phyloP scores from a whole-genome alignment of 192 early-diverging fungal species.

The Coemansia sp. region DNA sequence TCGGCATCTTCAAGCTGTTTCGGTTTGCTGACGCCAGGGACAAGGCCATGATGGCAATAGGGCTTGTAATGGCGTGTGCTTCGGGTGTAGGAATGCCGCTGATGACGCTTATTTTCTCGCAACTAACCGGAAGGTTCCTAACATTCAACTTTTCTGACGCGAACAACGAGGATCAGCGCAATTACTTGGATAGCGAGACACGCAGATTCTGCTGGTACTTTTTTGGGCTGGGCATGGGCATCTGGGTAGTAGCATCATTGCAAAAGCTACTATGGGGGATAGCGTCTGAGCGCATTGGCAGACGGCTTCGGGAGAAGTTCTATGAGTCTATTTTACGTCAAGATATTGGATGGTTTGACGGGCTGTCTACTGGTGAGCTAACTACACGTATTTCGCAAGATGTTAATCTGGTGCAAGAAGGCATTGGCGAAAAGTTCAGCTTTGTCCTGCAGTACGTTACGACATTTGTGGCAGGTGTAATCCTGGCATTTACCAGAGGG shows the following conservation, averaged over 20 bases:
- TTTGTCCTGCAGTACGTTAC: slow-evolving; percentile 61
- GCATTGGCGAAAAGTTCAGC: slow-evolving; percentile 81
- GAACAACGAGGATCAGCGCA: slow-evolving; percentile 7
- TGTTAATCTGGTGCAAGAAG: slow-evolving; percentile 83
- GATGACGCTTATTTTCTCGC: slow-evolving; percentile 53
- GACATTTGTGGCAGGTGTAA: slow-evolving; percentile 71
- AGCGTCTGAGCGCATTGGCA: slow-evolving; percentile 60
- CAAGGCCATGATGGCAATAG: slow-evolving; percentile 55
- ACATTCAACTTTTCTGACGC: slow-evolving; percentile 12
- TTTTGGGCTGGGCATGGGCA: slow-evolving; percentile 19
- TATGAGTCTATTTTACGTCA: slow-evolving; percentile 78
- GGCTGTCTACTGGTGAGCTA: slow-evolving; percentile 71
- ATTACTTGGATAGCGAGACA: slow-evolving; percentile 34
- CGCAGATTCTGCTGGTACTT: slow-evolving; percentile 52
- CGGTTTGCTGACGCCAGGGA: slow-evolving; percentile 65
- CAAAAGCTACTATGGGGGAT: slow-evolving; percentile 26
- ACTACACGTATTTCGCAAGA: slow-evolving; percentile 85
- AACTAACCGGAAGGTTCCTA: slow-evolving; percentile 24
- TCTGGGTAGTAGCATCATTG: slow-evolving; percentile 17
- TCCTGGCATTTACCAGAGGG: slow-evolving; percentile 75
- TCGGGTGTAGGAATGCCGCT: slow-evolving; percentile 50
- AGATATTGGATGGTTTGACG: slow-evolving; percentile 86
- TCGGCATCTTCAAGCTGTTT: slow-evolving; percentile 63
- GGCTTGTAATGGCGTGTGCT: slow-evolving; percentile 35
- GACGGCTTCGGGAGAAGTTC: slow-evolving; percentile 74